Base-by-base conservation (phyloP, 2,329 filamentous ascomycete species). In the Apiospora aurea region DNA sequence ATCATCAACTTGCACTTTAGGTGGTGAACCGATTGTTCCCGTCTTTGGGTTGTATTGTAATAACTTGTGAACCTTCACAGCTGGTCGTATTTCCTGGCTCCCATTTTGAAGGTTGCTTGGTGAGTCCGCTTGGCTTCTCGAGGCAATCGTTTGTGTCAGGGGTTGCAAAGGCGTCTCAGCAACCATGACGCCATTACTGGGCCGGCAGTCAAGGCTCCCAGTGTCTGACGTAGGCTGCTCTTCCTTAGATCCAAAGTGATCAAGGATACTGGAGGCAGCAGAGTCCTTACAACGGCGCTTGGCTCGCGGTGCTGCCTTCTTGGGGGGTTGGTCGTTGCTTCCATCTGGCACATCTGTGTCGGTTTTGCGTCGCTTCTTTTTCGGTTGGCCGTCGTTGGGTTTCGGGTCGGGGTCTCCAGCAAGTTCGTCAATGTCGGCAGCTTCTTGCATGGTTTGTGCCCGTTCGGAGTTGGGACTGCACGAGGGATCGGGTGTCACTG, bases 1-100 rank as follows among this genome's bases (percentile, higher is more conserved):
- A 47, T 67, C 47, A 71, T 69, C 69, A 68, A 24, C 73, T 69
- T 90, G 92, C 4, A 85, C 82, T 67, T 85, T 88, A 0, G 90
- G 90, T 0, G 90, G 89, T 5, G 89, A 89, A 4, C 89, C 89
- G 69, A 91, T 86, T 1, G 89, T 92, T 6, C 90, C 89, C 1
- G 89, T 91, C 73, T 86, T 88, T 0, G 85, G 84, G 73, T 92
- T 91, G 75, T 91, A 85, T 73, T 83, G 86, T 26, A 91, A 79
- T 0, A 91, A 75, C 74, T 87, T 90, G 61, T 82, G 85, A 0
- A 85, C 82, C 69, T 83, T 85, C 26, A 44, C 66, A 46, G n/a
- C 26, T 47, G 41, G 66, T n/a, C 66, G 57, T 41, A 64, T 64
- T 21, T 64, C 57, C 57, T 41, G 34, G 10, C 11, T 24, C 10